Evolutionary conservation across 2,329 filamentous ascomycete species (phyloP), one percentile per base, ranked within the genome.

Genomic region (Xylaria sp.): DNA sequence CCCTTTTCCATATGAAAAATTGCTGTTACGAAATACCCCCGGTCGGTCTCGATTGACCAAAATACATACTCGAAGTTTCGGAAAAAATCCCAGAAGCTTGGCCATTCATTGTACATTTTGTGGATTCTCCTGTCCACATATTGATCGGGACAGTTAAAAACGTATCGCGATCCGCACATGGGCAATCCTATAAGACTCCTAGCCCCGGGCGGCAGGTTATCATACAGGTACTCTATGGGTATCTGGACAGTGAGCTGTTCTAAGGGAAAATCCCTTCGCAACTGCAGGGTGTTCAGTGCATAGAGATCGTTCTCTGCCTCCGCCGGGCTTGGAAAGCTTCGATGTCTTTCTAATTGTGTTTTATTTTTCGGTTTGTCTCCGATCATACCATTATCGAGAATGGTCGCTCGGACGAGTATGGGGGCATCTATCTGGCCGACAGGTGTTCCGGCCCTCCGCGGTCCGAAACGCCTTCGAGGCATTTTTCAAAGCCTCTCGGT

Each of bases 311-410:
- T 44, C 11, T 53, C 47, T 2, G 65, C 31, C 10, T 11, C 52
- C 11, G 5, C 8, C 0, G 64, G 59, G 9, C 25, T 10, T 1
- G 46, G 51, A 5, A 57, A 4, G 7, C 4, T 19, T 2, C 3
- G 19, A 2, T 38, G 21, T 13, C 13, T 15, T 17, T 58, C 58
- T 10, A 63, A 15, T 0, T 4, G 2, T n/a, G 21, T 21, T 35
- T 10, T 52, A 10, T 21, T 48, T 9, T 1, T 8, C 11, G 53
- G 47, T 15, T 65, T 60, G 10, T 46, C 25, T 25, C 46, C 55
- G 21, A 67, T 67, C 19, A 67, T 31, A 15, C 65, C 62, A 23
- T 67, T 67, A 21, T 58, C 60, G 27, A 65, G 60, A 8, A 65
- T 43, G 21, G 54, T 49, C 17, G 15, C 57, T 11, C 63, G 60